phyloP scores from a whole-genome alignment of 2,329 filamentous ascomycete genomes.

The Sphaceloma murrayae region DNA sequence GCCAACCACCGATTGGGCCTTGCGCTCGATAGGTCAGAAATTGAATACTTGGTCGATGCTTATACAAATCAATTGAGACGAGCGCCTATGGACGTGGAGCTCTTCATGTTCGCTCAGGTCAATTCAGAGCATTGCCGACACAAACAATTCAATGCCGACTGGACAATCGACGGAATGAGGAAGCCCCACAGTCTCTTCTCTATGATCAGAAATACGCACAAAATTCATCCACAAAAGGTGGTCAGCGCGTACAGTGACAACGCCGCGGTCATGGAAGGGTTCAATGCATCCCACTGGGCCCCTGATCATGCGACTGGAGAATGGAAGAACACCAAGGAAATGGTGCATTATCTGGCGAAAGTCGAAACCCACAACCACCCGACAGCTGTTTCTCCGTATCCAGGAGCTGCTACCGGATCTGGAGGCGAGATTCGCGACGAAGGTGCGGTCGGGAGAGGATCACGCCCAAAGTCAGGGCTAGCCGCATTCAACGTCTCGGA shows the following conservation, averaged over 20 bases:
- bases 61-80: slow-evolving; percentile 58
- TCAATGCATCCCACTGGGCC: slow-evolving; percentile 68
- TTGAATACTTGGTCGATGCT: slow-evolving; percentile 84
- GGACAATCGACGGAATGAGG: slow-evolving; percentile 80
- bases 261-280: slow-evolving; percentile 78
- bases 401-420: slow-evolving; percentile 87
- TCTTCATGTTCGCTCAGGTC: slow-evolving; percentile 99
- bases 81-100: slow-evolving; percentile 76
- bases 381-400: slow-evolving; percentile 86
- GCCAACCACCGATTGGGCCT: slow-evolving; percentile 80
- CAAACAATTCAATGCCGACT: slow-evolving; percentile 94
- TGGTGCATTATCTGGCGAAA: slow-evolving; percentile 80
- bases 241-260: slow-evolving; percentile 97
- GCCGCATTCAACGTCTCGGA: slow-evolving; percentile 93
- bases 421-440: slow-evolving; percentile 95
- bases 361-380: slow-evolving; percentile 98
- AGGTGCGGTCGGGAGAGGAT: slow-evolving; percentile 85
- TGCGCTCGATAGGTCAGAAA: slow-evolving; percentile 77
- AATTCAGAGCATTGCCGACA: slow-evolving; percentile 89
- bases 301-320: slow-evolving; percentile 77
- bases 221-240: slow-evolving; percentile 65
- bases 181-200: slow-evolving; percentile 78
- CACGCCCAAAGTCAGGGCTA: slow-evolving; percentile 83
- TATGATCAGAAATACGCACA: slow-evolving; percentile 95
- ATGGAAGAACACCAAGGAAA: slow-evolving; percentile 80